Conservation (phyloP, 1,284 basidiomycete species). For the Moniliophthora roreri region DNA sequence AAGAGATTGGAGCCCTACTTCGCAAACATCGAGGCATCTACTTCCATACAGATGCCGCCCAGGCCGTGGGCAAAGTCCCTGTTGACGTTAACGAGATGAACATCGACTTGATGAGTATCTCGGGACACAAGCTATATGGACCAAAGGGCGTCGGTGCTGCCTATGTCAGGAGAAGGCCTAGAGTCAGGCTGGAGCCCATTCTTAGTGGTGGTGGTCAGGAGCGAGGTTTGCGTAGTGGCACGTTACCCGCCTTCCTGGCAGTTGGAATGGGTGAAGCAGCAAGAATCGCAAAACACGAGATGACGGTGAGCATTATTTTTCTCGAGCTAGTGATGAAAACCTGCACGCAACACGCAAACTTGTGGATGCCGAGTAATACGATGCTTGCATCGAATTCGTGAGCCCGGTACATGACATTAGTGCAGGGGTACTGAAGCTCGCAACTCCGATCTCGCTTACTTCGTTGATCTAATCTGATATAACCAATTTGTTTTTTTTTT, state of each 20-base stretch:
- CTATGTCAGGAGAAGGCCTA: constrained; percentile 90
- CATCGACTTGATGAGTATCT: constrained; percentile 95
- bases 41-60: constrained; percentile 98
- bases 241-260: constrained; percentile 85
- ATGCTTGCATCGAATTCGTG: constrained; percentile 25
- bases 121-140: constrained; percentile 97
- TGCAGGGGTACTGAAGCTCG: constrained; percentile 88
- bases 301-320: constrained; percentile 69
- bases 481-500: constrained; percentile 21
- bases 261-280: constrained; percentile 97
- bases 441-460: constrained; percentile 15
- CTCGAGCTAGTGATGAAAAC: constrained; percentile 49
- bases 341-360: constrained; percentile 31
- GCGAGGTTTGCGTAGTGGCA: constrained; percentile 92
- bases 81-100: constrained; percentile 96
- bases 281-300: constrained; percentile 88
- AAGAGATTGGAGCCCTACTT: constrained; percentile 89
- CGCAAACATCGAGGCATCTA: constrained; percentile 86
- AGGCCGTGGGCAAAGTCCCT: constrained; percentile 91
- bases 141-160: constrained; percentile 96
- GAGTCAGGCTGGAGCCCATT: constrained; percentile 94
- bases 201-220: constrained; percentile 98
- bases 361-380: constrained; percentile 37
- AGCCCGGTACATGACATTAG: constrained; percentile 61
- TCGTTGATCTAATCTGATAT: constrained; percentile 18